Evolutionary conservation across 768 basidiomycete genomes (phyloP), one percentile per base, ranked within the genome.

Genomic region (Kwoniella dendrophila): DNA sequence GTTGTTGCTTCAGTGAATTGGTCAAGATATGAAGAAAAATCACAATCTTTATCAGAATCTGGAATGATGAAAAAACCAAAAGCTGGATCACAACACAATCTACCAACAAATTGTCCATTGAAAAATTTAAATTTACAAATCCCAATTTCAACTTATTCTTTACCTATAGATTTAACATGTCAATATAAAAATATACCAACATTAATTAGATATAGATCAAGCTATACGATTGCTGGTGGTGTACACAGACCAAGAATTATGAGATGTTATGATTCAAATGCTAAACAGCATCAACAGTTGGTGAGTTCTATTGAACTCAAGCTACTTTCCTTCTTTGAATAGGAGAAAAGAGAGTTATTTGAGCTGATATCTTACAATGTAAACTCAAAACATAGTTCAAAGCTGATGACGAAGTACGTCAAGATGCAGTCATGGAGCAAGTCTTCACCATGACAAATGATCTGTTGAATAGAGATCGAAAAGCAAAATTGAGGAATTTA

Each of bases 401-500:
- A 77, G 92, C 92, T 3, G 83, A 86, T 10, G 96, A 99, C 69
- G 96, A 99, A 71, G 77, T 96, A 47, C 87, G 96, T 40, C 96
- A 99, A 79, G 96, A 99, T 74, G 94, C 94, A 0, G 92, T 98
- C 54, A 97, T 99, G 94, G 92, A 97, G 72, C 96, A 99, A 79
- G 92, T 96, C 1, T 99, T 99, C 72, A 86, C 86, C 20, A 83
- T 98, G 20, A 88, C 93, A 58, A 97, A 98, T 66, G 79, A 84
- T 8, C 84, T 97, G 1, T 83, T 99, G 16, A 72, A 72, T 1
- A 82, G 82, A 18, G 92, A 99, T 76, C 83, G 86, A 32, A 86
- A 90, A 69, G 92, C 93, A 0, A 83, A 84, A 53, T 83, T 84
- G 54, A 86, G 96, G 10, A 80, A 85, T 40, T 82, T 99, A 24